A percentile compares a stretch with the other conserved stretches of the same genome.
These are phyloP conservation scores for Dothiorella sarmentorum DNA, from an alignment of 2,329 filamentous ascomycete species.

Conservation along the genomic window DNA sequence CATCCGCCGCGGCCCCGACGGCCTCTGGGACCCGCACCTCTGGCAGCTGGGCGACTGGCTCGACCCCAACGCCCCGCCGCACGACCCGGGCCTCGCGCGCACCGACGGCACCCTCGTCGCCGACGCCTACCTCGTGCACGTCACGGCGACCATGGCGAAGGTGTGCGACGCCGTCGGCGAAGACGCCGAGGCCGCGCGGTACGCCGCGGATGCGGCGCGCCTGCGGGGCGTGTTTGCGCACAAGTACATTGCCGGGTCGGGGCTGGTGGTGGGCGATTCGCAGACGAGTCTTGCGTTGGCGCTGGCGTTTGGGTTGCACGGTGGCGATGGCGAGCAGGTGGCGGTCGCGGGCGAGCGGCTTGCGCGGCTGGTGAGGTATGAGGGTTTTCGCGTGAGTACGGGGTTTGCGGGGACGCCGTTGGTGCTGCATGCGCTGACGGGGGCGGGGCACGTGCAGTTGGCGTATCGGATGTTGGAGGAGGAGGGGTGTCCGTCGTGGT, in stretches of 20 bases:
- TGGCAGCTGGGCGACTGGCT: slow-evolving; percentile 44
- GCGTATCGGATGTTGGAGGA: slow-evolving; percentile 50
- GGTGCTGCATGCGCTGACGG: slow-evolving; percentile 22
- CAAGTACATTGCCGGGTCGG: slow-evolving; percentile 22
- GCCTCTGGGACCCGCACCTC: slow-evolving; percentile 34
- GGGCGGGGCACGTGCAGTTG: slow-evolving; percentile 23
- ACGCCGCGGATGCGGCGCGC: slow-evolving; percentile 20
- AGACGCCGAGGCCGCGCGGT: slow-evolving; percentile 23
- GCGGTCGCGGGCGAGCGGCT: slow-evolving; percentile 20
- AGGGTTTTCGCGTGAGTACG: slow-evolving; percentile 23
- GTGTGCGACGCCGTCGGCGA: slow-evolving; percentile 29
- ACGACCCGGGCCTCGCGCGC: slow-evolving; percentile 31
- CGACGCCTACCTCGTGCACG: slow-evolving; percentile 39
- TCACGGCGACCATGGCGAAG: slow-evolving; percentile 30
- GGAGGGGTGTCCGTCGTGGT: slow-evolving; percentile 46
- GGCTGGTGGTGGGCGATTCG: slow-evolving; percentile 21
- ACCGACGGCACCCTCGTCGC: slow-evolving; percentile 38
- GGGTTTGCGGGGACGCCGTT: slow-evolving; percentile 26
- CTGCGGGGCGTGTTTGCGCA: slow-evolving; percentile 29
- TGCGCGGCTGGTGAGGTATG: slow-evolving; percentile 20
- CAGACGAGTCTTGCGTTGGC: slow-evolving; percentile 25
- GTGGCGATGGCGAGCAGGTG: neutral
- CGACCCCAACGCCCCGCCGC: slow-evolving; percentile 38
- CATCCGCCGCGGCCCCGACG: slow-evolving; percentile 30
- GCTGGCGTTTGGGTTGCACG: slow-evolving; percentile 28